Conservation (phyloP, 768 basidiomycete species). For the Boletus subcaerulescens region DNA sequence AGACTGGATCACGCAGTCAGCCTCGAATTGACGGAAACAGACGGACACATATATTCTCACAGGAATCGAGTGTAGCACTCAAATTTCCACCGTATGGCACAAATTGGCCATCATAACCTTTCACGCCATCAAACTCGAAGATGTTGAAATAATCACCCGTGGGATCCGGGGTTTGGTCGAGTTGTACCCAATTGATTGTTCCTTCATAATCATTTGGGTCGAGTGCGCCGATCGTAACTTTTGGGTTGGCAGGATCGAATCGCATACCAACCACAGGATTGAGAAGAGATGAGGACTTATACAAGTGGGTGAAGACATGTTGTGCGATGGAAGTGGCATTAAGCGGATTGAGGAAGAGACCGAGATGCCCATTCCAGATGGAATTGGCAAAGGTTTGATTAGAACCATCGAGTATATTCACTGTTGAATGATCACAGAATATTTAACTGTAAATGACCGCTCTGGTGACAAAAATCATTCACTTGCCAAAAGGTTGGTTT, state of each 20-base stretch:
- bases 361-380: slow-evolving; percentile 24
- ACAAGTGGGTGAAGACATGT: slow-evolving; percentile 18
- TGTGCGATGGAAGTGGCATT: slow-evolving; percentile 7
- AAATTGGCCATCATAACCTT: slow-evolving; percentile 29
- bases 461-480: not conserved
- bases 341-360: slow-evolving; percentile 25
- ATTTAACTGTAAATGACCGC: not conserved
- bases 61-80: slow-evolving; percentile 23
- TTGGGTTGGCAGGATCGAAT: slow-evolving; percentile 28
- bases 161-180: slow-evolving; percentile 18
- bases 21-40: not conserved
- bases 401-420: slow-evolving; percentile 25
- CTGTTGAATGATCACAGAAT: slow-evolving; percentile 1
- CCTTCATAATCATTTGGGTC: slow-evolving; percentile 32
- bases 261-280: slow-evolving; percentile 32
- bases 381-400: not conserved
- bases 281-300: slow-evolving; percentile 24
- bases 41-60: slow-evolving; percentile 10
- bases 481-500: slow-evolving; percentile 17
- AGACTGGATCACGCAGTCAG: slow-evolving; percentile 10
- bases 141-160: slow-evolving; percentile 16
- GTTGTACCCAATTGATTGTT: slow-evolving; percentile 29
- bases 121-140: slow-evolving; percentile 27
- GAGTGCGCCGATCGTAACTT: slow-evolving; percentile 31
- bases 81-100: slow-evolving; percentile 16